Percentiles rank a stretch among this genome's conserved stretches.
phyloP scores from a whole-genome alignment of 2,329 filamentous ascomycete genomes.

The Cylindrodendrum hubeiense region DNA sequence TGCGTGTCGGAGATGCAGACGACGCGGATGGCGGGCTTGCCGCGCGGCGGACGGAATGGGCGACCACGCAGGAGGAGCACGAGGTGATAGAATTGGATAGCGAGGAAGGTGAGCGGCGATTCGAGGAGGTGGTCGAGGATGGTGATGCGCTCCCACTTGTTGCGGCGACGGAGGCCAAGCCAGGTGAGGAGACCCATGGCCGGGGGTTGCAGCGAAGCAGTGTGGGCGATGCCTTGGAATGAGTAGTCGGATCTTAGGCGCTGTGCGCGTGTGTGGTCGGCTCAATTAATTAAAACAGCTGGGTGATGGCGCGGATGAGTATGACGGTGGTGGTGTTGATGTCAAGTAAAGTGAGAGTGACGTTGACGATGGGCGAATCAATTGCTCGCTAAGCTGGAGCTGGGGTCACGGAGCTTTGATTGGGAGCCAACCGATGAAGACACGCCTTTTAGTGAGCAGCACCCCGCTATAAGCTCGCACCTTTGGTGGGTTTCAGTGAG shows the following conservation, averaged over 20 bases:
- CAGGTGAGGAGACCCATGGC: conserved; percentile 59
- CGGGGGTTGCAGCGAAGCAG: background rate
- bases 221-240: background rate
- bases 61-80: conserved; percentile 76
- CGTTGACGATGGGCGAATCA: conserved; percentile 23
- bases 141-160: conserved; percentile 62
- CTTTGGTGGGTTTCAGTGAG: background rate
- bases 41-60: conserved; percentile 69
- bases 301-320: background rate
- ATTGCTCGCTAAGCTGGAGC: conserved; percentile 29
- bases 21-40: conserved; percentile 73
- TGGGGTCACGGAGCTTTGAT: conserved; percentile 17
- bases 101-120: conserved; percentile 75
- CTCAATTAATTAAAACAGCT: background rate
- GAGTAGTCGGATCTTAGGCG: background rate
- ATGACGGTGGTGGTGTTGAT: conserved; percentile 18
- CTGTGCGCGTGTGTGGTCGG: background rate
- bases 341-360: conserved; percentile 27
- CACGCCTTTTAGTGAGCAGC: conserved; percentile 26
- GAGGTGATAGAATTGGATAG: conserved; percentile 72
- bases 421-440: conserved; percentile 28
- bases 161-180: conserved; percentile 62
- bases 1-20: conserved; percentile 96
- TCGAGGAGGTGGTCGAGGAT: conserved; percentile 73
- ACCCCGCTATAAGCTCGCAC: background rate